Conservation (phyloP, 768 basidiomycete genomes). For the Mycena albidolilacea region DNA sequence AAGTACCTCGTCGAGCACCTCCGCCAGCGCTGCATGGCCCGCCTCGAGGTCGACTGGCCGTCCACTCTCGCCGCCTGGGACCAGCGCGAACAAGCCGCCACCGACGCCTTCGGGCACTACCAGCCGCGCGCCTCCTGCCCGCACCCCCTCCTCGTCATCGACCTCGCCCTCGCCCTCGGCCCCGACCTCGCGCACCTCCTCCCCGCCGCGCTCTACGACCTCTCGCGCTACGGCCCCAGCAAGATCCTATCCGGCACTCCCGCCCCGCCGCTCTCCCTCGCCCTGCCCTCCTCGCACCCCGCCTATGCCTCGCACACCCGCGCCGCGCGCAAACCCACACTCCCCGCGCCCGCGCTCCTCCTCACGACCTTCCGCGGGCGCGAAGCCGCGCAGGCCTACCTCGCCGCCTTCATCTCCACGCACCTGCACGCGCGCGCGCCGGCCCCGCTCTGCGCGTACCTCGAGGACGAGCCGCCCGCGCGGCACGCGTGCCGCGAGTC, state of each 20-base stretch:
- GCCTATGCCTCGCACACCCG: conserved; percentile 29
- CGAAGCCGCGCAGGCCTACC: conserved; percentile 73
- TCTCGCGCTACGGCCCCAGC: conserved; percentile 80
- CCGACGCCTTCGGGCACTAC: conserved; percentile 67
- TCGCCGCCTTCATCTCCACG: conserved; percentile 71
- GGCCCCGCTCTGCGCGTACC: conserved; percentile 64
- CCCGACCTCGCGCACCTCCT: conserved; percentile 71
- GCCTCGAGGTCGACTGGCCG: conserved; percentile 78
- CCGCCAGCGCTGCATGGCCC: conserved; percentile 70
- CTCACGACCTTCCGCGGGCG: conserved; percentile 71
- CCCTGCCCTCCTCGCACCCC: conserved; percentile 2
- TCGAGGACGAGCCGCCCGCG: conserved; percentile 51
- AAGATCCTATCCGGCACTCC: conserved; percentile 72
- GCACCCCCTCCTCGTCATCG: conserved; percentile 80
- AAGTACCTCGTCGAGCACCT: conserved; percentile 85
- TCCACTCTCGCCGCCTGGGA: conserved; percentile 80
- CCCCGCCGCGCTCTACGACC: conserved; percentile 82
- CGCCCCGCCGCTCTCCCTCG: conserved; percentile 50
- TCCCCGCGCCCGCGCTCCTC: conserved; percentile 53
- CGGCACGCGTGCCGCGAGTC: conserved; percentile 69
- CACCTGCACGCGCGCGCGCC: conserved; percentile 68
- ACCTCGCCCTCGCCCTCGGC: conserved; percentile 76
- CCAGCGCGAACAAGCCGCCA: conserved; percentile 69
- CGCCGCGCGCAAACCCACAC: conserved; percentile 23
- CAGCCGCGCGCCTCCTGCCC: conserved; percentile 70